phyloP scores from a whole-genome alignment of 1,284 basidiomycete genomes.

The Sporisorium exsertum region DNA sequence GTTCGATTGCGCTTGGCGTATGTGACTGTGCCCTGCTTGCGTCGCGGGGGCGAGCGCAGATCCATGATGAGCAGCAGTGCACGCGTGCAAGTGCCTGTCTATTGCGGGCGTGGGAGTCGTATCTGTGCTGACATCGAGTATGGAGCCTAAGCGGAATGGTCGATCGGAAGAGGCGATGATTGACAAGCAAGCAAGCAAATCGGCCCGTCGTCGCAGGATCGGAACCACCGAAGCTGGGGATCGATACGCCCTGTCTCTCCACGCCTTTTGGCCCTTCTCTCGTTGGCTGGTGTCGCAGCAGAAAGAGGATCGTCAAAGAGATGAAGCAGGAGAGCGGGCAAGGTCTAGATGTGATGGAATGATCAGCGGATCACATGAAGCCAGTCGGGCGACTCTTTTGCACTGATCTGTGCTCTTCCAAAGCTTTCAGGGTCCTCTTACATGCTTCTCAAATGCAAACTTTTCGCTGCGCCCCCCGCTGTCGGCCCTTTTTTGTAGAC shows the following conservation, averaged over 20 bases:
- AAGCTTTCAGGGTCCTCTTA: background rate
- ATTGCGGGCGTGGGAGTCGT: background rate
- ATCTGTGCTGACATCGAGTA: background rate
- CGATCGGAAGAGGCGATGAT: background rate
- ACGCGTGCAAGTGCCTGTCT: background rate
- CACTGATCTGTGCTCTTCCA: background rate
- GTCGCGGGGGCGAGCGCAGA: constrained; percentile 21
- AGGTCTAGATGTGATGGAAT: background rate
- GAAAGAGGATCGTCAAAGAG: background rate
- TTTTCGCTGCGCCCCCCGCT: background rate
- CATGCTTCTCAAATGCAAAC: background rate
- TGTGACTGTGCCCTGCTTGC: constrained; percentile 29
- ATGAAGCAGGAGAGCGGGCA: background rate
- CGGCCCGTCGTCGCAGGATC: background rate
- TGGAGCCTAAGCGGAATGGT: background rate
- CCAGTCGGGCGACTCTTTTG: background rate
- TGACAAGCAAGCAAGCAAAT: too few relatives aligned
- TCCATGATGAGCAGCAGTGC: constrained; percentile 22
- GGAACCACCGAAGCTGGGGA: constrained; percentile 6
- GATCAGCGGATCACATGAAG: background rate
- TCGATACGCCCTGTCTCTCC: background rate
- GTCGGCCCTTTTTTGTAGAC: background rate
- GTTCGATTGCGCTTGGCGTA: constrained; percentile 34
- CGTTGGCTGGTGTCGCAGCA: background rate
- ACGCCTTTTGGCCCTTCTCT: background rate